Conservation (phyloP, 768 basidiomycete species). For the Ephemerocybe angulata region DNA sequence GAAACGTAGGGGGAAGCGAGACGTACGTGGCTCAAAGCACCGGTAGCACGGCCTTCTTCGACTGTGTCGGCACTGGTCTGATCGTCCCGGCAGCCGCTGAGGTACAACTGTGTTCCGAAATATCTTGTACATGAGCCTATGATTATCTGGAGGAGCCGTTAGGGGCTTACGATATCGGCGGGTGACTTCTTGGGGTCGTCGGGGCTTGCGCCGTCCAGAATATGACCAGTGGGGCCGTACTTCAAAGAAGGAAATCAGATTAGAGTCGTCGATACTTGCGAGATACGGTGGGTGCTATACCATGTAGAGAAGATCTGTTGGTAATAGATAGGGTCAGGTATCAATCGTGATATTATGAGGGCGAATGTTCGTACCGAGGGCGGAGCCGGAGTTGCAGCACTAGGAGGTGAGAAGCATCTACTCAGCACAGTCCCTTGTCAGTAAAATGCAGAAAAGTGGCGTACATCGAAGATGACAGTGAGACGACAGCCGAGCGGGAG, state of each 20-base stretch:
- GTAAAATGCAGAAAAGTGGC: background rate
- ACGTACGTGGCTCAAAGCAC: conserved; percentile 65
- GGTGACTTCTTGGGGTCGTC: background rate
- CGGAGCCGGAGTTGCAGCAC: conserved; percentile 85
- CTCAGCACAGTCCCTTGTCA: background rate
- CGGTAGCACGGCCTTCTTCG: conserved; percentile 62
- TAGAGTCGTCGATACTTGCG: conserved; percentile 11
- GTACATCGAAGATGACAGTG: conserved; percentile 66
- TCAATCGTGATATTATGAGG: background rate
- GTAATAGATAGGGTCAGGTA: background rate
- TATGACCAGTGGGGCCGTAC: background rate
- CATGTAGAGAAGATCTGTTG: conserved; percentile 62
- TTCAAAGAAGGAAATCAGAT: background rate
- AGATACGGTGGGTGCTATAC: too few species aligned
- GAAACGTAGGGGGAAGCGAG: background rate
- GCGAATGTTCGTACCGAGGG: conserved; percentile 33
- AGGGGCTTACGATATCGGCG: background rate
- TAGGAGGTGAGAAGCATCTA: background rate
- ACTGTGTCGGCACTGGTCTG: conserved; percentile 77
- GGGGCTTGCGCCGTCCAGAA: background rate
- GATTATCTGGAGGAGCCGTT: background rate
- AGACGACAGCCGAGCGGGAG: conserved; percentile 86
- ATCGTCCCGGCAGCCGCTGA: conserved; percentile 77
- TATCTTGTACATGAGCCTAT: too few species aligned
- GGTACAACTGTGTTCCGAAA: conserved; percentile 80